A percentile compares a stretch with the other conserved stretches of the same genome.
Evolutionary conservation across 306 rosid genomes (phyloP).

Genomic region (Cucumis melo): DNA sequence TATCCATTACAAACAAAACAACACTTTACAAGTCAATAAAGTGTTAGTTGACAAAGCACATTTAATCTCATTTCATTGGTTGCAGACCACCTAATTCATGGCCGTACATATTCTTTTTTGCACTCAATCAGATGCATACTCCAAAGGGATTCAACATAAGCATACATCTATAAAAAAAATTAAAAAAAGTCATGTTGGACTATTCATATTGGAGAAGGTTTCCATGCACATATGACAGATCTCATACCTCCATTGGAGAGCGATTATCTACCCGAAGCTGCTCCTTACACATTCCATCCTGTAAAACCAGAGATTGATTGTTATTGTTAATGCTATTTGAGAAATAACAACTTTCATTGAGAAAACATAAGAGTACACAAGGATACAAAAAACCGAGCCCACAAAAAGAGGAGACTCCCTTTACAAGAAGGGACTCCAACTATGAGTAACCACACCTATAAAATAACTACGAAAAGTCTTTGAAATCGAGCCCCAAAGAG

Average conservation of each 20-base stretch:
- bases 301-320: constrained; percentile 14
- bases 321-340: background rate
- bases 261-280: constrained; percentile 32
- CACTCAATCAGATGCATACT: background rate
- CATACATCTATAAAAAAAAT: background rate
- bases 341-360: too few species aligned
- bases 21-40: background rate
- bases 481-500: too few species aligned
- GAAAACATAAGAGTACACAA: too few species aligned
- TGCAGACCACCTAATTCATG: background rate
- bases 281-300: constrained; percentile 58
- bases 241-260: constrained; percentile 46
- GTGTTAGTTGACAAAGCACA: background rate
- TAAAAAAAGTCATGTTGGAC: background rate
- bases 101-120: background rate
- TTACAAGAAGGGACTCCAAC: too few species aligned
- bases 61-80: background rate
- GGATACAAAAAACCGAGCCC: too few species aligned
- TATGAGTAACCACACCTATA: too few species aligned
- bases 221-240: constrained; percentile 3
- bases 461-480: too few species aligned
- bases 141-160: background rate
- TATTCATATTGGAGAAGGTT: background rate
- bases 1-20: background rate
- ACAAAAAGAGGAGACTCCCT: too few species aligned